These are phyloP conservation scores for Lumnitzera racemosa DNA, from an alignment of 345 rosid genomes.

Conservation along the genomic window DNA sequence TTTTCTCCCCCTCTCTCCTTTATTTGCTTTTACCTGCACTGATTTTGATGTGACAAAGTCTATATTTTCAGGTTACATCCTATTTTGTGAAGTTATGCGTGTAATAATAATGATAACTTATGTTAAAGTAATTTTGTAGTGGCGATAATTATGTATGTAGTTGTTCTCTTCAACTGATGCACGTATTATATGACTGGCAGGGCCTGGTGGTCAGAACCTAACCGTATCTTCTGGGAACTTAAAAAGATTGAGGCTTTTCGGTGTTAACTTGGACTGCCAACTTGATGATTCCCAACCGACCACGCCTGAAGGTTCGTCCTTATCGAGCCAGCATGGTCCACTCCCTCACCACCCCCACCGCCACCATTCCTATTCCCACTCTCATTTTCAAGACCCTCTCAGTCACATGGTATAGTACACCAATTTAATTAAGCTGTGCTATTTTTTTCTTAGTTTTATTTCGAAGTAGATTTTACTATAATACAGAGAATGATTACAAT, in stretches of 20 bases:
- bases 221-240: conserved; percentile 35
- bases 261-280: conserved; percentile 88
- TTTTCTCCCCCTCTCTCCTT: too few species aligned
- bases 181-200: conserved; percentile 11
- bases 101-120: too few species aligned
- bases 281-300: conserved; percentile 35
- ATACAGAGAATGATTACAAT: background rate
- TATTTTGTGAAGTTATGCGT: too few species aligned
- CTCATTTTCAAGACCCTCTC: conserved; percentile 24
- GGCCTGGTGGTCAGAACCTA: conserved; percentile 25
- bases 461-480: background rate
- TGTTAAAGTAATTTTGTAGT: too few species aligned
- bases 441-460: too few species aligned
- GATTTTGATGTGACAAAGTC: too few species aligned
- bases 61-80: too few species aligned
- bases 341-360: conserved; percentile 6
- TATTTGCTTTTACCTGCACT: too few species aligned
- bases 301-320: conserved; percentile 52
- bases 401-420: conserved; percentile 33
- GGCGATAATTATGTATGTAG: background rate
- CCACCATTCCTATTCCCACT: conserved; percentile 22
- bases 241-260: conserved; percentile 69
- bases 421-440: background rate
- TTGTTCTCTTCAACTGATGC: background rate
- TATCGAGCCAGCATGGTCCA: conserved; percentile 18